Base-by-base conservation (phyloP, 1,284 basidiomycete genomes). In the Ustilago lituana region DNA sequence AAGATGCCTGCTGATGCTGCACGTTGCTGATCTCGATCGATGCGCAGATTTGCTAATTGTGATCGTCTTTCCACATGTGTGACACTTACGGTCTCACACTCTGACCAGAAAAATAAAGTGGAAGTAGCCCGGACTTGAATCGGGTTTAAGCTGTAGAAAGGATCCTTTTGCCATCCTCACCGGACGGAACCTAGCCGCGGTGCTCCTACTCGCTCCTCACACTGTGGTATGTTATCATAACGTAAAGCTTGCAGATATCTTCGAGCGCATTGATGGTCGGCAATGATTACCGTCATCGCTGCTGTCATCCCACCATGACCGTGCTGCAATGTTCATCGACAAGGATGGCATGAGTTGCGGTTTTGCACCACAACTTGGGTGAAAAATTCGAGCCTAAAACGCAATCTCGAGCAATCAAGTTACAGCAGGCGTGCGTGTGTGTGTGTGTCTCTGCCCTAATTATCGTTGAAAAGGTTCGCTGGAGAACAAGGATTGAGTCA, bases 111-210 rank as follows among this genome's bases (percentile, higher is more conserved):
- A 31, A 32, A 29, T 2, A 8, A 44, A 46, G 6, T 6, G 44
- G 33, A 32, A 36, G 47, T 31, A 49, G 36, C 39, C 49, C 39
- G 38, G 31, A 15, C 8, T 17, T 52, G 37, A 23, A 9, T 40
- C 48, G 41, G 41, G 43, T 29, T 40, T 48, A 40, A 58, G 50
- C 27, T 20, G 29, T n/a, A n/a, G n/a, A 26, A 5, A 37, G 32
- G 26, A 26, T 11, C 5, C 19, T 33, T 35, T 29, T 6, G 12
- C 27, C 6, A 7, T 29, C 12, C 27, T 7, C 27, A 6, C 27
- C 2, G 29, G 14, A n/a, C 60, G 60, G 60, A 43, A 52, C n/a
- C 20, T 45, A 19, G 31, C 61, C 61, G 61, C 61, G 61, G 60
- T 39, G 17, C 35, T 33, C 19, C 31, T 37, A 38, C 47, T 50